phyloP scores from a whole-genome alignment of 257 asterid genomes.

The Solanum clarkiae region DNA sequence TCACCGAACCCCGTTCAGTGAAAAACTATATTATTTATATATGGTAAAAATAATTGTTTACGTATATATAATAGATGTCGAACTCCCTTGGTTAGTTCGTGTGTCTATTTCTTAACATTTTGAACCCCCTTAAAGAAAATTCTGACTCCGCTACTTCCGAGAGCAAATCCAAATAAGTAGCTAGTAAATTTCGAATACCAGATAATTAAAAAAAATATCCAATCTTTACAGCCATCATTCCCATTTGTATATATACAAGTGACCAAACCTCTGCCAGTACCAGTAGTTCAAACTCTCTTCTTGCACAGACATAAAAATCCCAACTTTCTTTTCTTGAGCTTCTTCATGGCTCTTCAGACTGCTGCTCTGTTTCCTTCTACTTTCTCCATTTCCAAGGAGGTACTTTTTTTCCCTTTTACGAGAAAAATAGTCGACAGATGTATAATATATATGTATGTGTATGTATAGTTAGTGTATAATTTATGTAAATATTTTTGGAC shows the following conservation, averaged over 20 bases:
- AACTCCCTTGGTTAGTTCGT: too few relatives aligned
- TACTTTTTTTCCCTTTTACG: not conserved
- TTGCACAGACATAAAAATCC: not conserved
- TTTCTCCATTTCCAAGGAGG: constrained; percentile 67
- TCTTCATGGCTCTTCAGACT: constrained; percentile 69
- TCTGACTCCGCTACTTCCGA: not conserved
- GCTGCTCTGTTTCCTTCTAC: constrained; percentile 56
- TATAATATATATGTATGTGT: not conserved
- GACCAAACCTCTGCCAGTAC: not conserved
- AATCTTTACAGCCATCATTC: not conserved
- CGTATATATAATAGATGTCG: too few relatives aligned
- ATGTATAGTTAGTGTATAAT: not conserved
- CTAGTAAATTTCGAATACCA: not conserved
- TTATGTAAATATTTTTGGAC: not conserved
- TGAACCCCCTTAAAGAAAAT: too few relatives aligned
- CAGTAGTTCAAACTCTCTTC: not conserved
- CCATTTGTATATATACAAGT: constrained; percentile 10
- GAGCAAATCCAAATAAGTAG: not conserved
- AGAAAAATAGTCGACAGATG: not conserved
- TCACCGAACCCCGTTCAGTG: too few relatives aligned
- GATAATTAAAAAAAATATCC: not conserved
- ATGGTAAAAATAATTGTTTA: too few relatives aligned
- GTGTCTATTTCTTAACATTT: too few relatives aligned
- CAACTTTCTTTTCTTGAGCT: not conserved
- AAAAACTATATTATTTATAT: too few relatives aligned